These are phyloP conservation scores for Pyrenophora teres DNA, from an alignment of 2,329 filamentous ascomycete species.

Conservation along the genomic window DNA sequence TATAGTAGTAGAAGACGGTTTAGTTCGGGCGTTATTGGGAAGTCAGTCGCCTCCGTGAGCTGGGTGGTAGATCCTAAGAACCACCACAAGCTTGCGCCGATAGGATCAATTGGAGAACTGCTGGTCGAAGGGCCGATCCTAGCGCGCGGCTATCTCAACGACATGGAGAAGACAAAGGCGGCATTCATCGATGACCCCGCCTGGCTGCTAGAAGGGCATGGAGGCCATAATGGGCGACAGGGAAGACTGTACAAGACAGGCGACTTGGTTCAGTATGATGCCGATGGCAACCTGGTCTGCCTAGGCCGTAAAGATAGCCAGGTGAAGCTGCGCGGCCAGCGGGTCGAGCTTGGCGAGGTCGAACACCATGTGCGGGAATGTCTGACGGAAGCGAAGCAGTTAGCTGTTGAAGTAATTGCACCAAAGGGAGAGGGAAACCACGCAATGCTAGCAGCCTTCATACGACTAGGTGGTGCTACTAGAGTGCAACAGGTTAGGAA, in stretches of 20 bases:
- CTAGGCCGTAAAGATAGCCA: too few relatives aligned
- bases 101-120: slow-evolving; percentile 50
- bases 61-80: slow-evolving; percentile 34
- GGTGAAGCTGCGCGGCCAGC: too few relatives aligned
- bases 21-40: neutral
- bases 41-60: slow-evolving; percentile 35
- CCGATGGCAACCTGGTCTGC: slow-evolving; percentile 12
- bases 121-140: too few relatives aligned
- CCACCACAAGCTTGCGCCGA: too few relatives aligned
- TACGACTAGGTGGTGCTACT: too few relatives aligned
- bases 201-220: too few relatives aligned
- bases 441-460: neutral
- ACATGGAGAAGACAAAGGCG: too few relatives aligned
- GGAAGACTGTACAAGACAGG: slow-evolving; percentile 5
- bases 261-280: slow-evolving; percentile 3
- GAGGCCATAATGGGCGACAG: slow-evolving; percentile 12
- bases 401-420: too few relatives aligned
- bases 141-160: too few relatives aligned
- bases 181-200: too few relatives aligned
- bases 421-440: neutral
- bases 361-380: neutral
- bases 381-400: neutral
- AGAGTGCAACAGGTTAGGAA: too few relatives aligned
- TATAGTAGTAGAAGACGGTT: neutral
- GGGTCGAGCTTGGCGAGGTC: too few relatives aligned